A percentile compares a stretch with the other conserved stretches of the same genome.
These are phyloP conservation scores for Cyberlindnera nakhonratchasimensis DNA, from an alignment of 805 yeast species.

Conservation along the genomic window DNA sequence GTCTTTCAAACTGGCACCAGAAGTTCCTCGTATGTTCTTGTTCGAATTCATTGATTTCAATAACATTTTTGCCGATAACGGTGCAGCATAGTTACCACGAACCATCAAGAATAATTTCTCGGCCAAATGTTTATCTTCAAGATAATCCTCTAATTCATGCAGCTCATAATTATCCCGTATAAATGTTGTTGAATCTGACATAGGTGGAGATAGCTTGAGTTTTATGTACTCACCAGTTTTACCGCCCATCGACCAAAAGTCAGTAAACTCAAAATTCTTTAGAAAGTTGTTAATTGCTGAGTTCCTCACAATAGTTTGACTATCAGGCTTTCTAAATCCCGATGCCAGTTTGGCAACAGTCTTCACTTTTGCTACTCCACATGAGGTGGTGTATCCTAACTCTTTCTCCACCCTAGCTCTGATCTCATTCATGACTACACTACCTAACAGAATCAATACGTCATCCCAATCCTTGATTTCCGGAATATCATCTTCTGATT, in stretches of 20 bases:
- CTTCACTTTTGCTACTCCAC: conserved; percentile 78
- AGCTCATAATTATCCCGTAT: conserved; percentile 48
- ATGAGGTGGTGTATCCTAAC: conserved; percentile 82
- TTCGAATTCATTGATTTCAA: conserved; percentile 86
- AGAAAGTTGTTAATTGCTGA: conserved; percentile 50
- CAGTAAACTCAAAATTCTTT: conserved; percentile 57
- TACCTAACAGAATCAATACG: conserved; percentile 61
- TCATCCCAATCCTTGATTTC: conserved; percentile 73
- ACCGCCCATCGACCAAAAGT: conserved; percentile 91
- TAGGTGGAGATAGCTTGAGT: conserved; percentile 37
- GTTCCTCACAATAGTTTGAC: conserved; percentile 71
- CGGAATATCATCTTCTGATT: conserved; percentile 4
- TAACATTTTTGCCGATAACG: conserved; percentile 54
- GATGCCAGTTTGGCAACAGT: conserved; percentile 84
- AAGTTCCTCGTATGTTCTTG: conserved; percentile 65
- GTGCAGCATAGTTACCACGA: conserved; percentile 57
- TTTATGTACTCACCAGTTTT: conserved; percentile 65
- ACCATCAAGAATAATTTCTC: conserved; percentile 55
- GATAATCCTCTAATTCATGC: conserved; percentile 35
- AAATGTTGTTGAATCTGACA: conserved; percentile 51
- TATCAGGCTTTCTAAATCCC: conserved; percentile 78
- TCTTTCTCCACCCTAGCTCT: conserved; percentile 49
- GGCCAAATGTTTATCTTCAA: conserved; percentile 48
- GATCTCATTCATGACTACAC: conserved; percentile 51
- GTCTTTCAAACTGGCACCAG: conserved; percentile 52